Percentiles rank a stretch among this genome's conserved stretches.
Conservation (phyloP, 305 asterid genomes). For the Solanum hybrid region DNA sequence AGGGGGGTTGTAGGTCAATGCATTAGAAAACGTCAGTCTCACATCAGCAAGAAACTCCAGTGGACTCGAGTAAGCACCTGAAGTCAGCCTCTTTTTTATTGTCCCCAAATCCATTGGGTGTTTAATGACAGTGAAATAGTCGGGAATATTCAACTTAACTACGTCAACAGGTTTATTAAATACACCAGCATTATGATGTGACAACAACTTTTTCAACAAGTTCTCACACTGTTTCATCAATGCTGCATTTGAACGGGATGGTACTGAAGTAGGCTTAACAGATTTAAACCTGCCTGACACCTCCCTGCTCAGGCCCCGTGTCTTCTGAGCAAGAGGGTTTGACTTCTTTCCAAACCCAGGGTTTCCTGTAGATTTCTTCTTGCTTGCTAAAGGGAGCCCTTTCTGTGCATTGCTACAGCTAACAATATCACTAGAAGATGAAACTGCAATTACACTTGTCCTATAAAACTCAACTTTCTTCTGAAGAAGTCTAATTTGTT, state of each 20-base stretch:
- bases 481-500: constrained; percentile 41
- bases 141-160: constrained; percentile 57
- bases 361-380: constrained; percentile 30
- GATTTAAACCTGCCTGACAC: constrained; percentile 55
- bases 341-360: constrained; percentile 29
- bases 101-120: constrained; percentile 91
- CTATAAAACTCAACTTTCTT: constrained; percentile 37
- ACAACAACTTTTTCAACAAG: constrained; percentile 64
- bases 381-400: constrained; percentile 23
- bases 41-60: constrained; percentile 66
- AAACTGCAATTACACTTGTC: constrained; percentile 31
- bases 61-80: constrained; percentile 43
- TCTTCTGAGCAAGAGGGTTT: constrained; percentile 15
- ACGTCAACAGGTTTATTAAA: constrained; percentile 72
- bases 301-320: constrained; percentile 44
- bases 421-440: constrained; percentile 45
- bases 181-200: constrained; percentile 49
- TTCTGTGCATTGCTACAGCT: constrained; percentile 32
- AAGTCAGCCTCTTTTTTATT: constrained; percentile 44
- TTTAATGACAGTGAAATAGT: constrained; percentile 62
- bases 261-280: constrained; percentile 11
- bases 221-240: constrained; percentile 56
- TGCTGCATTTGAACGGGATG: constrained; percentile 22
- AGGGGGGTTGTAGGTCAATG: constrained; percentile 74
- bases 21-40: constrained; percentile 67